Conservation (phyloP, 805 yeast genomes). For the Candida sphagnicola region DNA sequence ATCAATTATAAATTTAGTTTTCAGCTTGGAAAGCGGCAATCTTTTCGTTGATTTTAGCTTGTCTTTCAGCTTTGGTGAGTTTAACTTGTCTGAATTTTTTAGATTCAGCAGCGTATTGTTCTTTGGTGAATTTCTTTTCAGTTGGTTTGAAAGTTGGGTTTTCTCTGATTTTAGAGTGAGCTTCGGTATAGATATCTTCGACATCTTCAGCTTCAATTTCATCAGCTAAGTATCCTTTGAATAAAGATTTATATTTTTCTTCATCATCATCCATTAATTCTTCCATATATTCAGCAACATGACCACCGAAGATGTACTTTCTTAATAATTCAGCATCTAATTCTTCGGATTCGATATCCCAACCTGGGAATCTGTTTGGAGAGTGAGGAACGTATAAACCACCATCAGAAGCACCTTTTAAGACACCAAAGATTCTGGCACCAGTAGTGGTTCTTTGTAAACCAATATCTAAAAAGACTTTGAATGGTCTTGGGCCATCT, state of each 20-base stretch:
- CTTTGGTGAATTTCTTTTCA: constrained; percentile 92
- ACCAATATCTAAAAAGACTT: constrained; percentile 99
- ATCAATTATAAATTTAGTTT: constrained; percentile 21
- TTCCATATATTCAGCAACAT: constrained; percentile 99
- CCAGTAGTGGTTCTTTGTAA: constrained; percentile 99
- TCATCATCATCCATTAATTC: constrained; percentile 99
- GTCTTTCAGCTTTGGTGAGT: constrained; percentile 89
- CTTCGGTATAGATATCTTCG: constrained; percentile 92
- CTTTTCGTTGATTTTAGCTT: constrained; percentile 85
- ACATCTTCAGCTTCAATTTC: constrained; percentile 95
- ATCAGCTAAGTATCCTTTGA: constrained; percentile 94
- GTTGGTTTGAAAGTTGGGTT: constrained; percentile 91
- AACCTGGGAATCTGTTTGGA: constrained; percentile 99
- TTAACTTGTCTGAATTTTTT: constrained; percentile 86
- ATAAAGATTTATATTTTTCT: constrained; percentile 95
- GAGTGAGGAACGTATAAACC: constrained; percentile 99
- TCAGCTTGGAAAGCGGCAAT: constrained; percentile 82
- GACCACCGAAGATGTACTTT: constrained; percentile 99
- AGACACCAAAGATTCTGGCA: constrained; percentile 99
- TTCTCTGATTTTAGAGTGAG: constrained; percentile 94
- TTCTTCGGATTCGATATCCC: constrained; percentile 98
- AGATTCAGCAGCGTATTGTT: constrained; percentile 95
- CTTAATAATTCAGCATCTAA: constrained; percentile 95
- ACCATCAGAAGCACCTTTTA: constrained; percentile 99
- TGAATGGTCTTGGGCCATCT: constrained; percentile 99